phyloP scores from a whole-genome alignment of 2,329 filamentous ascomycete species.

The Colletotrichum salicis region DNA sequence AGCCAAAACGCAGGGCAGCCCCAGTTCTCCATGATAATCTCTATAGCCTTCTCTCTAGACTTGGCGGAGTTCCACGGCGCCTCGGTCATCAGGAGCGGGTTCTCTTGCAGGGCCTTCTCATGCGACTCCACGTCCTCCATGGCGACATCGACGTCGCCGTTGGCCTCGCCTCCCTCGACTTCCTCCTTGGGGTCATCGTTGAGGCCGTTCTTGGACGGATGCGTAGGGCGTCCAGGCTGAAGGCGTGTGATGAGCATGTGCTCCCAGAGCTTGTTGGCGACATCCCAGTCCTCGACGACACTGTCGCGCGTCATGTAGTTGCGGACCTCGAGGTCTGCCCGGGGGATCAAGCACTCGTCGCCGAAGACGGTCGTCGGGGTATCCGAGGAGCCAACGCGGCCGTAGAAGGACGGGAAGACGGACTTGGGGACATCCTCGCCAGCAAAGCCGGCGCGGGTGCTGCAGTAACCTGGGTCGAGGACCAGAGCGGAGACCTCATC shows the following conservation, averaged over 20 bases:
- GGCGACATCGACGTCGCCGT: constrained; percentile 69
- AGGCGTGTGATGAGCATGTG: constrained; percentile 89
- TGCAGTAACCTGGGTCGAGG: constrained; percentile 92
- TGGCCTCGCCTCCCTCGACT: constrained; percentile 69
- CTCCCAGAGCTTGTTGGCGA: constrained; percentile 89
- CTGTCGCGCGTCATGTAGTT: constrained; percentile 93
- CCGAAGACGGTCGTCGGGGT: constrained; percentile 77
- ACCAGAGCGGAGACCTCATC: constrained; percentile 98
- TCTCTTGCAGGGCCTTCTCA: constrained; percentile 88
- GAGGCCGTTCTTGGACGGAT: constrained; percentile 79
- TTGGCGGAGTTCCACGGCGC: constrained; percentile 91
- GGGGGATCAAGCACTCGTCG: constrained; percentile 87
- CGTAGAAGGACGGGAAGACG: constrained; percentile 91
- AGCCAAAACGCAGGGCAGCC: constrained; percentile 95
- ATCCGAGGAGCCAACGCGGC: constrained; percentile 62
- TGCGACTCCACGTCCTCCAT: constrained; percentile 64
- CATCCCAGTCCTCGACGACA: constrained; percentile 96
- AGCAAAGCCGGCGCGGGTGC: constrained; percentile 92
- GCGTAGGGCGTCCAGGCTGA: constrained; percentile 77
- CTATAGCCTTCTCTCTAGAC: constrained; percentile 91
- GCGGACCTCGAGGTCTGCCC: constrained; percentile 80
- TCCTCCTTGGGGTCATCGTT: constrained; percentile 73
- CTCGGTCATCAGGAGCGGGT: constrained; percentile 92
- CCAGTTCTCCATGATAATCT: constrained; percentile 98
- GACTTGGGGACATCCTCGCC: constrained; percentile 98